A percentile compares a stretch with the other conserved stretches of the same genome.
Conservation (phyloP, 345 rosid species). For the Lumnitzera littorea region DNA sequence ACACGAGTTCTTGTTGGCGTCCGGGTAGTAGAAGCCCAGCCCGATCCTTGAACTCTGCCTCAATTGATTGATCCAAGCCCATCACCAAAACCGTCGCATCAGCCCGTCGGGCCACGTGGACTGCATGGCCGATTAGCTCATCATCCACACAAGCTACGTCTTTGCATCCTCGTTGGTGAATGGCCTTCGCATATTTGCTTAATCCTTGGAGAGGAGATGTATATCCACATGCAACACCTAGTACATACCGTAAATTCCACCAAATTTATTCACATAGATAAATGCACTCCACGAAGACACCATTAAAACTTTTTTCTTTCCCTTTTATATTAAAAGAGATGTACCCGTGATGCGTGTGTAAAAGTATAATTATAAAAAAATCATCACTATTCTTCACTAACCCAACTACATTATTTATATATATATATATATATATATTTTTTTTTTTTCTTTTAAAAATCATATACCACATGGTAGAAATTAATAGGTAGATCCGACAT, state of each 20-base stretch:
- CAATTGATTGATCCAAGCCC: slow-evolving; percentile 89
- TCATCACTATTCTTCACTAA: not conserved
- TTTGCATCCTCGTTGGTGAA: slow-evolving; percentile 54
- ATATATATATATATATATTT: too few species aligned
- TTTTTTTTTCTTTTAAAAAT: too few species aligned
- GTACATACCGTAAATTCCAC: too few species aligned
- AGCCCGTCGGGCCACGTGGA: slow-evolving; percentile 37
- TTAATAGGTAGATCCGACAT: too few species aligned
- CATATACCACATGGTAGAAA: too few species aligned
- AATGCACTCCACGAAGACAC: too few species aligned
- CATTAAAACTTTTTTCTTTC: too few species aligned
- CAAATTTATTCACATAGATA: too few species aligned
- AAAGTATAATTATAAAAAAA: too few species aligned
- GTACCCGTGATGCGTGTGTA: too few species aligned
- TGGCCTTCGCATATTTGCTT: slow-evolving; percentile 36
- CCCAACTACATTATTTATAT: too few species aligned
- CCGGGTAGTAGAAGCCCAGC: slow-evolving; percentile 64
- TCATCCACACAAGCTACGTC: slow-evolving; percentile 57
- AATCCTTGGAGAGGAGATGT: slow-evolving; percentile 69
- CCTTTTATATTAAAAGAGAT: too few species aligned
- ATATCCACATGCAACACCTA: slow-evolving; percentile 67
- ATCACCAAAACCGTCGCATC: slow-evolving; percentile 73
- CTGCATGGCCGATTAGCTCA: slow-evolving; percentile 39
- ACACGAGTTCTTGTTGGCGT: slow-evolving; percentile 64
- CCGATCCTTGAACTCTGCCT: slow-evolving; percentile 73